phyloP scores from a whole-genome alignment of 495 filamentous ascomycete genomes.

The Neurospora sp. region DNA sequence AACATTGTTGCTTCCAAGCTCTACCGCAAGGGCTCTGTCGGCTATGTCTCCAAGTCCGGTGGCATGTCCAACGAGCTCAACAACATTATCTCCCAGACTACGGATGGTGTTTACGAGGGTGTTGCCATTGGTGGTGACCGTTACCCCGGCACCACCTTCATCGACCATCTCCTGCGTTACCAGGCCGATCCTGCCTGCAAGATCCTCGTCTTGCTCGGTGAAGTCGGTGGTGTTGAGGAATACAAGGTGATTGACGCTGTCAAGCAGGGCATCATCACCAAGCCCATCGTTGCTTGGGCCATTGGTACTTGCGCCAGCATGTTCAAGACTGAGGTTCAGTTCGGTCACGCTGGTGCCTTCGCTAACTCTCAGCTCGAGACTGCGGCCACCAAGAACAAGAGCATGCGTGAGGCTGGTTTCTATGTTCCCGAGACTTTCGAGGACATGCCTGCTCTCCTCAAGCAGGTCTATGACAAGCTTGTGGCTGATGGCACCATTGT shows the following conservation, averaged over 20 bases:
- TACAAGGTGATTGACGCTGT: slow-evolving; percentile 99
- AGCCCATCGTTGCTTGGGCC: slow-evolving; percentile 98
- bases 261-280: slow-evolving; percentile 86
- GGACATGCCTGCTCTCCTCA: slow-evolving; percentile 72
- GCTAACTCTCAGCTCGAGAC: slow-evolving; percentile 99
- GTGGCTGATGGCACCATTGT: slow-evolving; percentile 74
- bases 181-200: slow-evolving; percentile 94
- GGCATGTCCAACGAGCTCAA: slow-evolving; percentile 99
- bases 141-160: slow-evolving; percentile 98
- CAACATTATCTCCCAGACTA: slow-evolving; percentile 94
- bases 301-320: slow-evolving; percentile 98
- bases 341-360: slow-evolving; percentile 96
- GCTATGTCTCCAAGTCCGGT: slow-evolving; percentile 98
- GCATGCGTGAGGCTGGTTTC: slow-evolving; percentile 90
- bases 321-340: slow-evolving; percentile 99
- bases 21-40: slow-evolving; percentile 96
- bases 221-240: slow-evolving; percentile 98
- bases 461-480: slow-evolving; percentile 71
- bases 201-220: slow-evolving; percentile 89
- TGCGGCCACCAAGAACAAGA: slow-evolving; percentile 88
- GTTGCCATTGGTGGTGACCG: slow-evolving; percentile 98
- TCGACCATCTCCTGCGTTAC: slow-evolving; percentile 93
- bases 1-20: slow-evolving; percentile 99
- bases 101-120: slow-evolving; percentile 97
- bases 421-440: slow-evolving; percentile 90